Evolutionary conservation across 352 stramenopile species (phyloP), one percentile per base, ranked within the genome.

Genomic region (Globisporangium middletonii): DNA sequence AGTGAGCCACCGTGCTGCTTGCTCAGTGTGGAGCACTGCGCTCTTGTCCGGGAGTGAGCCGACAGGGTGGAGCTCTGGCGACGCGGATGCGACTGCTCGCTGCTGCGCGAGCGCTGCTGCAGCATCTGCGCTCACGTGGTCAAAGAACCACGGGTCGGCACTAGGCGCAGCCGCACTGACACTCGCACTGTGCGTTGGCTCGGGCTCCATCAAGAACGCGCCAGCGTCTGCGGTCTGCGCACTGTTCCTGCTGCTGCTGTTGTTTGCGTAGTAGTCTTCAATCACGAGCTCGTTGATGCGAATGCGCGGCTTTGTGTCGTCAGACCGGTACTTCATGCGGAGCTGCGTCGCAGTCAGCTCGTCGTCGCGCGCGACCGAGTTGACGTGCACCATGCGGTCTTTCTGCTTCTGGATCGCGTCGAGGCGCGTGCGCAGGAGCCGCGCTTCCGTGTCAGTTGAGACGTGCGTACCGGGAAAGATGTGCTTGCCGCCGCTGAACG

Each of bases 211-310:
- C 52, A 92, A 63, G 30, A 89, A 89, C 3, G 68, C 70, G 3
- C 79, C 75, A 42, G 77, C 72, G 28, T 67, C 60, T 37, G 68
- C 65, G 9, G n/a, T 19, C 9, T 48, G 16, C 3, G 18, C 3
- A 5, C 12, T 9, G 41, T 16, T 45, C 16, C 68, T 53, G 9
- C 23, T 15, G 53, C 53, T 28, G 28, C 65, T 51, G 28, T 63
- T 81, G 0, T 80, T 59, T 3, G 72, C 69, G 53, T 92, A 95
- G 48, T 94, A 95, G 30, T 95, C 75, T 59, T 95, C 86, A 33
- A 95, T 95, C 12, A 95, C 72, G 4, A 95, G 69, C 59, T 92
- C 83, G 44, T 89, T 92, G 57, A 92, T 92, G 18, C 80, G 77
- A 54, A 91, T 57, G 19, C 75, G 78, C 0, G 73, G 70, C 42